These are phyloP conservation scores for Fusarium foetens DNA, from an alignment of 2,329 filamentous ascomycete species.

Conservation along the genomic window DNA sequence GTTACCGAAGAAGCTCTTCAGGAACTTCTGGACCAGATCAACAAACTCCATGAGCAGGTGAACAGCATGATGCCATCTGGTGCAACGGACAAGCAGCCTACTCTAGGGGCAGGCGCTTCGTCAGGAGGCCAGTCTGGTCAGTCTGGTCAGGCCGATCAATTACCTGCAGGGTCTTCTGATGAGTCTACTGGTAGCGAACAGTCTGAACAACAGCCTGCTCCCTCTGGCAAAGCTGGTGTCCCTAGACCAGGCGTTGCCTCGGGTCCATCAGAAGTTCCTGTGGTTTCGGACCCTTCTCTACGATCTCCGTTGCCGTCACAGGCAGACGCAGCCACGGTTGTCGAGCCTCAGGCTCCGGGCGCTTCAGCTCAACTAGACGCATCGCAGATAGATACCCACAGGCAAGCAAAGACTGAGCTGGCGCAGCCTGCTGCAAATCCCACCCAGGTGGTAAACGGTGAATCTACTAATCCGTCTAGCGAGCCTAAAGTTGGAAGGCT, in stretches of 20 bases:
- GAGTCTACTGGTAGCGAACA: neutral
- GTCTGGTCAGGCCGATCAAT: conserved; percentile 18
- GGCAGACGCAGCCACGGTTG: neutral
- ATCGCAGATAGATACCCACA: neutral
- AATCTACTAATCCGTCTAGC: neutral
- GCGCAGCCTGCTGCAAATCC: neutral
- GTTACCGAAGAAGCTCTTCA: conserved; percentile 41
- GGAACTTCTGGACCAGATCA: conserved; percentile 45
- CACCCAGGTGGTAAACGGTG: neutral
- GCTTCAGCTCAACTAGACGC: neutral
- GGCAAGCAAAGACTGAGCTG: neutral
- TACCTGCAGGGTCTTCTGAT: conserved; percentile 8
- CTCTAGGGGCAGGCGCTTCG: conserved; percentile 6
- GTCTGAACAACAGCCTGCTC: conserved; percentile 3
- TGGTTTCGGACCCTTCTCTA: neutral
- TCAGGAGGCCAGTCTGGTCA: conserved; percentile 24
- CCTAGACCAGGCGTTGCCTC: neutral
- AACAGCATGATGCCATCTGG: conserved; percentile 39
- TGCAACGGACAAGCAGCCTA: conserved; percentile 9
- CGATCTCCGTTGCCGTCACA: neutral
- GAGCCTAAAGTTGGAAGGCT: neutral
- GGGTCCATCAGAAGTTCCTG: neutral
- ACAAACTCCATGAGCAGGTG: conserved; percentile 44
- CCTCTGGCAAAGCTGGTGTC: neutral
- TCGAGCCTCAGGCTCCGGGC: neutral